phyloP scores from a whole-genome alignment of 1,139 yeast genomes.

The Suhomyces bribrorum region DNA sequence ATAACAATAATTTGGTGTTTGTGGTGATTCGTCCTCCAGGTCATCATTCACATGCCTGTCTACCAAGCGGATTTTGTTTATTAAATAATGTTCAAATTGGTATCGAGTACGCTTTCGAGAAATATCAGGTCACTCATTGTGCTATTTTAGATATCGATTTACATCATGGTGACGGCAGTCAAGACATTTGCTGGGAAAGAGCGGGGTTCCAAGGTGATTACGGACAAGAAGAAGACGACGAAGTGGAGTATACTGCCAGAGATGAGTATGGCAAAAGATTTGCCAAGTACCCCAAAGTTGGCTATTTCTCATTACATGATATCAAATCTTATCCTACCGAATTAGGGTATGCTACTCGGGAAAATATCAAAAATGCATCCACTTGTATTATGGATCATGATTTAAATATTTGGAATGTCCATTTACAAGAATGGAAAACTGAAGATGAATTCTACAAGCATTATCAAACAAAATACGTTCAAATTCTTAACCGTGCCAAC shows the following conservation, averaged over 20 bases:
- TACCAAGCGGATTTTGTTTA: slow-evolving; percentile 86
- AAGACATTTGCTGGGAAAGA: slow-evolving; percentile 82
- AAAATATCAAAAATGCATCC: slow-evolving; percentile 73
- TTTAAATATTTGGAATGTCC: slow-evolving; percentile 82
- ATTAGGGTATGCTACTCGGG: slow-evolving; percentile 71
- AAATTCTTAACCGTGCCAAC: slow-evolving; percentile 65
- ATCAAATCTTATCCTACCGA: slow-evolving; percentile 88
- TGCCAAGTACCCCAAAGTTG: slow-evolving; percentile 64
- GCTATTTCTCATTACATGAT: slow-evolving; percentile 84
- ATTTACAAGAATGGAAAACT: slow-evolving; percentile 63
- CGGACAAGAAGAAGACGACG: slow-evolving; percentile 48
- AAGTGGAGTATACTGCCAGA: slow-evolving; percentile 37
- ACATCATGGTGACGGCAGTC: slow-evolving; percentile 93
- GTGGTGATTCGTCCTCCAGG: slow-evolving; percentile 84
- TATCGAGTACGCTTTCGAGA: slow-evolving; percentile 71
- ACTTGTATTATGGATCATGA: slow-evolving; percentile 82
- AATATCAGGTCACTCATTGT: slow-evolving; percentile 72
- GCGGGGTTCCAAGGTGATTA: slow-evolving; percentile 61
- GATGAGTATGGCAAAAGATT: slow-evolving; percentile 57
- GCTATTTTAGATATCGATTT: slow-evolving; percentile 82
- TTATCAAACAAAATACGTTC: slow-evolving; percentile 63
- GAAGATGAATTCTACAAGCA: slow-evolving; percentile 66
- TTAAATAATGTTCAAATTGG: slow-evolving; percentile 83
- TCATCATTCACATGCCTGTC: slow-evolving; percentile 83
- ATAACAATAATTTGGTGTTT: slow-evolving; percentile 59